Conservation (phyloP, 2,329 filamentous ascomycete genomes). For the Microsporum audouinii region DNA sequence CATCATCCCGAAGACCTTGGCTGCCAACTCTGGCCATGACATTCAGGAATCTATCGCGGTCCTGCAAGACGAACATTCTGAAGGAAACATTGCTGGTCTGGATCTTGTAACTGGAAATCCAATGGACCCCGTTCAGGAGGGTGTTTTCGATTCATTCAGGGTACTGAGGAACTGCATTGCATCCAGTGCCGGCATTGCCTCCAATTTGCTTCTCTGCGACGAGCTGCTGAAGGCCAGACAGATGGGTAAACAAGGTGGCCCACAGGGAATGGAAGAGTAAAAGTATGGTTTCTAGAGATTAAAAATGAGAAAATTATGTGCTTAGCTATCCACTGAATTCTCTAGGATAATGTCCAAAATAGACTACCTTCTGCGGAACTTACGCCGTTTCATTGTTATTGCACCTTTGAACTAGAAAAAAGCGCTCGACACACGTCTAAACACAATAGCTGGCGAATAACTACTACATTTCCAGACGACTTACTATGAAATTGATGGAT, state of each 20-base stretch:
- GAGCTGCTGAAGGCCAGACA: conserved; percentile 96
- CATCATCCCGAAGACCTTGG: conserved; percentile 93
- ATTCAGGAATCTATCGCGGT: conserved; percentile 86
- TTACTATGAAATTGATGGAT: no score
- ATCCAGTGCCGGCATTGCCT: conserved; percentile 87
- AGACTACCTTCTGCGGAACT: neutral
- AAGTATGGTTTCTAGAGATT: conserved; percentile 14
- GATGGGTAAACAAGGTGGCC: conserved; percentile 52
- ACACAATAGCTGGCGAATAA: no score
- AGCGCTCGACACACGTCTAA: neutral
- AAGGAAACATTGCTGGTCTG: conserved; percentile 77
- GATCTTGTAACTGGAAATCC: conserved; percentile 78
- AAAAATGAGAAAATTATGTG: neutral
- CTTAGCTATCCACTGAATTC: neutral
- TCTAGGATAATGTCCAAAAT: conserved; percentile 4
- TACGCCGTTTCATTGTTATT: neutral
- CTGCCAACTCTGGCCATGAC: conserved; percentile 90
- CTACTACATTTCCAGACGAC: no score
- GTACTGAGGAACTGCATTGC: conserved; percentile 89
- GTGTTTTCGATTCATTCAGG: conserved; percentile 92
- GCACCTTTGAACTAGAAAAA: neutral
- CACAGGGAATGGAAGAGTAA: conserved; percentile 35
- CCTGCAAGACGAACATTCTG: conserved; percentile 71
- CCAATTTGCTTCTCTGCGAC: conserved; percentile 88
- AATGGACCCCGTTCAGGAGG: conserved; percentile 88